Evolutionary conservation across 805 yeast species (phyloP), one percentile per base, ranked within the genome.

Genomic region (Metschnikowia cerradonensis): DNA sequence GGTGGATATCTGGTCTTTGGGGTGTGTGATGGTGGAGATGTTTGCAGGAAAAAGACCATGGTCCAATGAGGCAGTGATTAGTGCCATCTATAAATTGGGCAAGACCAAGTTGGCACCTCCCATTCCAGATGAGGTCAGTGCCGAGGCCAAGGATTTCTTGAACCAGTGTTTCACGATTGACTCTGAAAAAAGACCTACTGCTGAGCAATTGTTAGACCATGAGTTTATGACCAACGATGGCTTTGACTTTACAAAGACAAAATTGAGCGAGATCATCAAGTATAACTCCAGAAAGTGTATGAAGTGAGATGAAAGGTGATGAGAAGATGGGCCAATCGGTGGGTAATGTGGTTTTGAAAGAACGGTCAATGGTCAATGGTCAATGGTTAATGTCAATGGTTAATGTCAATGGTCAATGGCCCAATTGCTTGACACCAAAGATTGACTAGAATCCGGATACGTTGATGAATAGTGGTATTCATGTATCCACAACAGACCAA

Each of bases 11-110:
- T 94, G 99, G 99, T 91, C 98, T 0, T 68, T 92, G 22, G 99
- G 99, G 1, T 94, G 99, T 73, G 97, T 94, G 41, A 95, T 94
- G 23, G 67, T 94, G 47, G 99, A 94, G 67, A 94, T 94, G 98
- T 90, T 88, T 76, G 97, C 97, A 0, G 99, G 98, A 1, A 82
- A 90, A 58, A 75, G 99, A 51, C 99, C 99, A 0, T 94, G 99
- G 99, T 88, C 96, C 1, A 90, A 94, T 54, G 84, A 88, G 57
- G 98, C 92, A 42, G 96, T 92, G 14, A 88, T 91, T 20, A 94
- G 96, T 42, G 99, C 97, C 2, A 88, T 94, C 78, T 86, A 88
- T 67, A 88, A 90, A 69, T 68, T 80, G 41, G 98, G 98, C 4
- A 86, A 86, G 53, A 81, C 90, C 30, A 86, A 89, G 62, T 78